Evolutionary conservation across 1,284 basidiomycete species (phyloP).

Genomic region (Marasmius fiardii): DNA sequence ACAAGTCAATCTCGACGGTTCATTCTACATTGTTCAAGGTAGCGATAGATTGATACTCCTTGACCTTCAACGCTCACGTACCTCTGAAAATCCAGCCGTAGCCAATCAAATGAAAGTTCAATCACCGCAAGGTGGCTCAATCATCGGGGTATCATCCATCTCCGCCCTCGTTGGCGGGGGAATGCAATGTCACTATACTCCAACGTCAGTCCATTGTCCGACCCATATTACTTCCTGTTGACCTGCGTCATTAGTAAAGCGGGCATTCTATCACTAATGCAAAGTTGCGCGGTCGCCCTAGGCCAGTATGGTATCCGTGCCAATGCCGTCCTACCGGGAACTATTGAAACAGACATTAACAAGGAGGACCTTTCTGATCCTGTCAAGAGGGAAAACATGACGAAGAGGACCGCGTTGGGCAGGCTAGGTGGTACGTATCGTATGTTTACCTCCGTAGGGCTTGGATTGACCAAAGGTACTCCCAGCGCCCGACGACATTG

Average conservation of each 20-base stretch:
- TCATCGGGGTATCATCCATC: slow-evolving; percentile 76
- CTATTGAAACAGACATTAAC: slow-evolving; percentile 75
- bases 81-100: slow-evolving; percentile 58
- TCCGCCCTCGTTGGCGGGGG: slow-evolving; percentile 78
- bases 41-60: background rate
- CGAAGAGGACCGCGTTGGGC: slow-evolving; percentile 64
- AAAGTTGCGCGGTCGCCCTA: slow-evolving; percentile 76
- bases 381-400: slow-evolving; percentile 63
- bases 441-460: background rate
- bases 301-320: slow-evolving; percentile 76
- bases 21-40: slow-evolving; percentile 77
- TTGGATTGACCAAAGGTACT: slow-evolving; percentile 8
- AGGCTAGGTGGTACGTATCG: slow-evolving; percentile 56
- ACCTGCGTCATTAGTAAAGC: slow-evolving; percentile 29
- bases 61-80: background rate
- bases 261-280: slow-evolving; percentile 79
- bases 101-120: slow-evolving; percentile 78
- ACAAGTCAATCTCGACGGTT: slow-evolving; percentile 75
- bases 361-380: slow-evolving; percentile 67
- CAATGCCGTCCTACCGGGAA: slow-evolving; percentile 66
- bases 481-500: slow-evolving; percentile 68
- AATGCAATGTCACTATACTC: slow-evolving; percentile 77
- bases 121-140: slow-evolving; percentile 67
- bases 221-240: background rate
- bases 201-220: slow-evolving; percentile 51